phyloP scores from a whole-genome alignment of 495 filamentous ascomycete genomes.

The Neurospora sp. region DNA sequence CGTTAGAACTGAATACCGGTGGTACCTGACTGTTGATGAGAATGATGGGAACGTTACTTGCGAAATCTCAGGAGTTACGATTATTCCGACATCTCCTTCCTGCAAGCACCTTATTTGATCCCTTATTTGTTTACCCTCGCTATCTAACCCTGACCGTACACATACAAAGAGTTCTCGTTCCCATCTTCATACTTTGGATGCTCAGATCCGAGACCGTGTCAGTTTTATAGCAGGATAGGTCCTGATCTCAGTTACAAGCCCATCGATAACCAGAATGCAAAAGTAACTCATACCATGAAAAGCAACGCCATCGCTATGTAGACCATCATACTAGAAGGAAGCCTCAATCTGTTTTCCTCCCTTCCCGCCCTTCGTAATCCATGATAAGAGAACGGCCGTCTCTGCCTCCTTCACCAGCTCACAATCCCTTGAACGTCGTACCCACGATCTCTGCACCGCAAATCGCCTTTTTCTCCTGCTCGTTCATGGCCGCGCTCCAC shows the following conservation, averaged over 20 bases:
- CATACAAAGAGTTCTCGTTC: neutral
- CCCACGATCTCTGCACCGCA: slow-evolving; percentile 36
- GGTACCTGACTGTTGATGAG: neutral
- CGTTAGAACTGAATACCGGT: neutral
- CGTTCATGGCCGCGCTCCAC: slow-evolving; percentile 26
- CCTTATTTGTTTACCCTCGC: neutral
- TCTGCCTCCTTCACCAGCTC: neutral
- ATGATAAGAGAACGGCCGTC: neutral
- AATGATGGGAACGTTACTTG: neutral
- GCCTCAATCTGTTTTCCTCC: neutral
- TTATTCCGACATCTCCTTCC: neutral
- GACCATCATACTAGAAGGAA: neutral
- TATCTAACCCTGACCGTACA: neutral
- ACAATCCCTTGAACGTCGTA: slow-evolving; percentile 29
- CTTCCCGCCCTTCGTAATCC: neutral
- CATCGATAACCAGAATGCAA: neutral
- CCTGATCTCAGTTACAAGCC: neutral
- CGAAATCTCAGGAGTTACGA: neutral
- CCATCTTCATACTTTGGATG: neutral
- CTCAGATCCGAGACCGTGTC: neutral
- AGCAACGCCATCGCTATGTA: neutral
- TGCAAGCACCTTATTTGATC: neutral
- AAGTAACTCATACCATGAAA: neutral
- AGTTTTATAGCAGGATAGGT: neutral
- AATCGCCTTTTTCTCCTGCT: slow-evolving; percentile 32